A percentile compares a stretch with the other conserved stretches of the same genome.
Evolutionary conservation across 2,329 filamentous ascomycete species (phyloP).

Genomic region (Pseudogymnoascus destructans): DNA sequence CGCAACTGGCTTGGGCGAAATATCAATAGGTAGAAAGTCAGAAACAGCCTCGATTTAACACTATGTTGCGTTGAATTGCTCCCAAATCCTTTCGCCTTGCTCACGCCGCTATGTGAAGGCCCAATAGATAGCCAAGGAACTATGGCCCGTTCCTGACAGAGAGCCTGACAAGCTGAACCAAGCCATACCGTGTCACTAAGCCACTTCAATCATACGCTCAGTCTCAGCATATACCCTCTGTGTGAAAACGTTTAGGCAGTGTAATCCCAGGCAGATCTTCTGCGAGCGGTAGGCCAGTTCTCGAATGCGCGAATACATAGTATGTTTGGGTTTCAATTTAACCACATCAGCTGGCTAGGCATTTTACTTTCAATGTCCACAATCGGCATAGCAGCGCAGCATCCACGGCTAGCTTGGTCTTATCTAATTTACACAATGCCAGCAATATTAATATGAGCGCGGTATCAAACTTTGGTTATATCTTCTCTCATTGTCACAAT

Average conservation of each 20-base stretch:
- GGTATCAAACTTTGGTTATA: not conserved
- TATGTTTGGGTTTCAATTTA: not conserved
- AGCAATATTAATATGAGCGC: not conserved
- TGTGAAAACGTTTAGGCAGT: not conserved
- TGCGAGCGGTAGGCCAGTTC: not conserved
- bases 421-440: constrained; percentile 2
- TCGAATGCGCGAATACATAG: not conserved
- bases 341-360: not conserved
- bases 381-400: not conserved
- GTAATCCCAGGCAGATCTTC: not conserved
- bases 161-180: constrained; percentile 1
- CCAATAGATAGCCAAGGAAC: not conserved
- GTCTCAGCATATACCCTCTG: not conserved
- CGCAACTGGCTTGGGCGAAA: not conserved
- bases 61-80: not conserved
- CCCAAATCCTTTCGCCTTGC: constrained; percentile 2
- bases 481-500: not conserved
- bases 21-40: not conserved
- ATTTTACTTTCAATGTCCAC: not conserved
- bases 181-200: not conserved
- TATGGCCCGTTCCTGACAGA: not conserved
- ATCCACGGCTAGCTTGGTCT: not conserved
- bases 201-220: not conserved
- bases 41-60: not conserved
- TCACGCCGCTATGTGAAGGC: not conserved